Conservation (phyloP, 108 stramenopile species). For the Skeletonema menzelii region DNA sequence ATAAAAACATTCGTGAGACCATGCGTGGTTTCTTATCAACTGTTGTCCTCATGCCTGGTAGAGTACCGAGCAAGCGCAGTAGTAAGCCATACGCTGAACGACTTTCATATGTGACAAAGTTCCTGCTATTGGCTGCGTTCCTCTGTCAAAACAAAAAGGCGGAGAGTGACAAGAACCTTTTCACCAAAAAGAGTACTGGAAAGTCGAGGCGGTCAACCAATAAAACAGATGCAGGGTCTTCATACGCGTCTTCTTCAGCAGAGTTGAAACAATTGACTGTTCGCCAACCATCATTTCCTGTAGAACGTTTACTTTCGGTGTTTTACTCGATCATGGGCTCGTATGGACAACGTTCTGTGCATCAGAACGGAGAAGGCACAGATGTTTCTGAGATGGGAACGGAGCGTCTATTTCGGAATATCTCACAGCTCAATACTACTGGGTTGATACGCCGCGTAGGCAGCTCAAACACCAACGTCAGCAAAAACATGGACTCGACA, state of each 20-base stretch:
- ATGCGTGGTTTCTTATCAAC: slow-evolving; percentile 29
- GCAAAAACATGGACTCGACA: slow-evolving; percentile 8
- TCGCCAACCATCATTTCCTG: slow-evolving; percentile 53
- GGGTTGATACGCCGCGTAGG: slow-evolving; percentile 27
- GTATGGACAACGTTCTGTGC: slow-evolving; percentile 43
- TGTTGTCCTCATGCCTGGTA: slow-evolving; percentile 37
- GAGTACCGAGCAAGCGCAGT: slow-evolving; percentile 7
- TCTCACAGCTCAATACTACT: slow-evolving; percentile 35
- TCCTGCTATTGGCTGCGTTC: slow-evolving; percentile 67
- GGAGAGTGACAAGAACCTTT: slow-evolving; percentile 59
- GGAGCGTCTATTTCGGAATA: slow-evolving; percentile 18
- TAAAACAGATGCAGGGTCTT: slow-evolving; percentile 35
- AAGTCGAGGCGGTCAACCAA: slow-evolving; percentile 34
- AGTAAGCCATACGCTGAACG: slow-evolving; percentile 22
- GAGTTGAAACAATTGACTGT: slow-evolving; percentile 47
- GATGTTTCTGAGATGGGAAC: slow-evolving; percentile 21
- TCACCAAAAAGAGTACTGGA: slow-evolving; percentile 60
- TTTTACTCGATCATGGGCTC: slow-evolving; percentile 57
- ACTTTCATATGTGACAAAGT: slow-evolving; percentile 61
- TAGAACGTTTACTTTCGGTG: slow-evolving; percentile 71
- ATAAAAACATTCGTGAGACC: slow-evolving; percentile 32
- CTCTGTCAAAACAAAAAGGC: slow-evolving; percentile 73
- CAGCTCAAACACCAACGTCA: slow-evolving; percentile 7
- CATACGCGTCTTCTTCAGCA: slow-evolving; percentile 45
- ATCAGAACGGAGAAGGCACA: neutral